Evolutionary conservation across 1,284 basidiomycete species (phyloP).

Genomic region (Ceratobasidium sp.): DNA sequence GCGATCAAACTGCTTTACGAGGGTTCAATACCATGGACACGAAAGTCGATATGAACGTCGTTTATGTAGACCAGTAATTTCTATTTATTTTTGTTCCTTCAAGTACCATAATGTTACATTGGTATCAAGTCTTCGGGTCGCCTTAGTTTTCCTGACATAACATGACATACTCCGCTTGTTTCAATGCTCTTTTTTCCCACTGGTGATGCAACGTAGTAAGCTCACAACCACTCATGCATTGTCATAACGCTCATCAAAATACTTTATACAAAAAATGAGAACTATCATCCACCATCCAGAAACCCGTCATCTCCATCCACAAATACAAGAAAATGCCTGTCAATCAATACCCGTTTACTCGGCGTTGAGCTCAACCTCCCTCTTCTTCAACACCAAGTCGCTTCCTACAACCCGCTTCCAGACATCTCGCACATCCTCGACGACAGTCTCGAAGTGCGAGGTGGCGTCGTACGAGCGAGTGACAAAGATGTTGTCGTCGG

Average conservation of each 20-base stretch:
- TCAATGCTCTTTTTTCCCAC: too few species aligned
- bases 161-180: too few species aligned
- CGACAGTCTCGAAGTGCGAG: constrained; percentile 98
- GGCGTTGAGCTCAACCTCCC: constrained; percentile 71
- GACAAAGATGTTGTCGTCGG: constrained; percentile 91
- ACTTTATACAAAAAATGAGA: constrained; percentile 16
- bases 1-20: constrained; percentile 22
- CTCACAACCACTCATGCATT: too few species aligned
- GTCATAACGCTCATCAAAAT: too few species aligned
- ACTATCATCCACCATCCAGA: constrained; percentile 4
- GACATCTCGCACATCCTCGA: constrained; percentile 92
- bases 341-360: constrained; percentile 57
- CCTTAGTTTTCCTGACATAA: too few species aligned
- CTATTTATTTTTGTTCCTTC: constrained; percentile 1
- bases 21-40: constrained; percentile 30
- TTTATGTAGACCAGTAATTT: constrained; percentile 14
- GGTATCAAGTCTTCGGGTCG: too few species aligned
- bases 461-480: constrained; percentile 99
- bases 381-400: constrained; percentile 84
- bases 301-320: constrained; percentile 11
- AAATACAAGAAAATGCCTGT: constrained; percentile 17
- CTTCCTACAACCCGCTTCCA: constrained; percentile 86
- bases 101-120: too few species aligned
- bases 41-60: constrained; percentile 29
- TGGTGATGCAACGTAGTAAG: too few species aligned